These are phyloP conservation scores for Pichia heedii DNA, from an alignment of 805 yeast genomes.

Conservation along the genomic window DNA sequence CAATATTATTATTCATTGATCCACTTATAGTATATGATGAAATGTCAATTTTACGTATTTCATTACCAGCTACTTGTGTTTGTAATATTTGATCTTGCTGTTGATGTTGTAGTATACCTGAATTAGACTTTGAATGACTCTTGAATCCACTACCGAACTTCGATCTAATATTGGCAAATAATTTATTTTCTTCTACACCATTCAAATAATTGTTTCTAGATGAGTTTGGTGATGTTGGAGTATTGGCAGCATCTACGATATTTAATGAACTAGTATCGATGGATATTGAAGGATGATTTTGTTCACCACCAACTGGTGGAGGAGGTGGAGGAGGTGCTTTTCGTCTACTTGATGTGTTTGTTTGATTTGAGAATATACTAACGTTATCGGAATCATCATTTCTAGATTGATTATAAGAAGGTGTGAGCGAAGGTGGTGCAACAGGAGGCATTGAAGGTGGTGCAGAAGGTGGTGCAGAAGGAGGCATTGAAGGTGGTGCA, in stretches of 20 bases:
- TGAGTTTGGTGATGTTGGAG: constrained; percentile 2
- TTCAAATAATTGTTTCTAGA: constrained; percentile 1
- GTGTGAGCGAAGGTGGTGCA: not conserved
- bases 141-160: constrained; percentile 9
- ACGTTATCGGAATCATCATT: constrained; percentile 1
- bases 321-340: constrained; percentile 25
- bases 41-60: constrained; percentile 52
- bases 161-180: constrained; percentile 7
- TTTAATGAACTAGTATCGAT: not conserved
- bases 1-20: constrained; percentile 10
- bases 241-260: not conserved
- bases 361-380: constrained; percentile 8
- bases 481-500: constrained; percentile 3
- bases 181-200: constrained; percentile 4
- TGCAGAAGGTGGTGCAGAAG: constrained; percentile 1
- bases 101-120: not conserved
- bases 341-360: constrained; percentile 1
- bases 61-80: constrained; percentile 40
- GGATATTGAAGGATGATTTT: not conserved
- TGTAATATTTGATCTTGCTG: constrained; percentile 23
- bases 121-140: constrained; percentile 1
- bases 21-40: constrained; percentile 57
- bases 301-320: constrained; percentile 22
- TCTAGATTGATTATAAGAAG: not conserved
- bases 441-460: constrained; percentile 2